Evolutionary conservation across 345 rosid species (phyloP).

Genomic region (Syzygium aqueum): DNA sequence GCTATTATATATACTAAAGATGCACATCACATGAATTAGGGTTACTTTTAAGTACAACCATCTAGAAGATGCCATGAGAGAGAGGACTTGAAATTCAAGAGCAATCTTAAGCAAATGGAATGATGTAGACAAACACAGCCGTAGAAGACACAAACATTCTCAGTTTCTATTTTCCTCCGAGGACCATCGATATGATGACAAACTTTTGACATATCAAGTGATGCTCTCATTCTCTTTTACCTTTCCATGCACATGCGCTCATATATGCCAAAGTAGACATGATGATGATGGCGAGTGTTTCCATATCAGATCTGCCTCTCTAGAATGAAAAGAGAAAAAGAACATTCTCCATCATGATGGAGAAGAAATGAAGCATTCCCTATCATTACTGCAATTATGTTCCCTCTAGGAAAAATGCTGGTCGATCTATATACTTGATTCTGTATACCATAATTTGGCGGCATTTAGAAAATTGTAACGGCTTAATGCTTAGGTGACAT

Average conservation of each 20-base stretch:
- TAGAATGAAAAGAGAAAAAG: background rate
- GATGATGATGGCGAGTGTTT: background rate
- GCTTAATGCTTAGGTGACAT: background rate
- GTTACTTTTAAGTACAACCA: background rate
- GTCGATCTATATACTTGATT: background rate
- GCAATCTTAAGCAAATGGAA: background rate
- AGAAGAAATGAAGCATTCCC: background rate
- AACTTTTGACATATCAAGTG: background rate
- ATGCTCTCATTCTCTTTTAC: background rate
- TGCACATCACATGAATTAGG: background rate
- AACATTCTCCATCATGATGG: background rate
- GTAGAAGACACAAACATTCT: background rate
- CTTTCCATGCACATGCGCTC: background rate
- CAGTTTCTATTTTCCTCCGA: background rate
- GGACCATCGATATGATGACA: background rate
- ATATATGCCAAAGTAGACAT: background rate
- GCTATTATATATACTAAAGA: background rate
- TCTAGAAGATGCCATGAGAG: background rate
- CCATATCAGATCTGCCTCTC: background rate
- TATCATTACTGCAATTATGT: background rate
- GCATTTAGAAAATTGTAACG: background rate
- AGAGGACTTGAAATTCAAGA: background rate
- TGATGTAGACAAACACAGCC: background rate
- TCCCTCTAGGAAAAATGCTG: background rate
- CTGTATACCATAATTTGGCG: background rate